phyloP scores from a whole-genome alignment of 345 rosid species.

The Cardamine occulta region DNA sequence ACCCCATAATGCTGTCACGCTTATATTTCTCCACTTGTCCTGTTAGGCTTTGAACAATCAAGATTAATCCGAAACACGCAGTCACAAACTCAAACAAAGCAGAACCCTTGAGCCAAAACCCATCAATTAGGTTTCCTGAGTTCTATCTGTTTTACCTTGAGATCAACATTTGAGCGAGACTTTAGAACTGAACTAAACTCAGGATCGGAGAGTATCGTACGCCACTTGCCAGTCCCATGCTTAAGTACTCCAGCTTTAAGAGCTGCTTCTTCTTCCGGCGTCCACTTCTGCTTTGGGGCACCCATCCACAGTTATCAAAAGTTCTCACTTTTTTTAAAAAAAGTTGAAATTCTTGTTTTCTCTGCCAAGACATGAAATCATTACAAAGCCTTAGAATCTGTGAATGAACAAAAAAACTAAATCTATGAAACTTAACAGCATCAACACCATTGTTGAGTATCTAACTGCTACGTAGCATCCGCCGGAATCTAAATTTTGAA shows the following conservation, averaged over 20 bases:
- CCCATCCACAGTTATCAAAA: conserved; percentile 63
- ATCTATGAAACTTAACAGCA: not conserved
- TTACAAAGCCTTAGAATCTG: conserved; percentile 25
- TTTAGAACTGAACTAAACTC: conserved; percentile 71
- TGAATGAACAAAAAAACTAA: not conserved
- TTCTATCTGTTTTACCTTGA: conserved; percentile 57
- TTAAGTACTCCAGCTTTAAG: conserved; percentile 92
- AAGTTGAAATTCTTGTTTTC: conserved; percentile 14
- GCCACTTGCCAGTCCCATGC: conserved; percentile 98
- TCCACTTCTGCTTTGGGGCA: conserved; percentile 99
- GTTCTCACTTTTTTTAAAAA: not conserved
- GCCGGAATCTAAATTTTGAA: not conserved
- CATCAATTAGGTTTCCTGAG: not conserved
- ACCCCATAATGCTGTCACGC: conserved; percentile 88
- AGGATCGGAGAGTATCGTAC: conserved; percentile 91
- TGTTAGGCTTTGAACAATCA: conserved; percentile 43
- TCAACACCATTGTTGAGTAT: not conserved
- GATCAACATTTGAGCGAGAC: conserved; percentile 97
- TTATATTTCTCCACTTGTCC: conserved; percentile 99
- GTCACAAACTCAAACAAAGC: conserved; percentile 18
- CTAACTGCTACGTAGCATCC: not conserved
- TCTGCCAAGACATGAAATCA: conserved; percentile 39
- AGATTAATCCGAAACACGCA: conserved; percentile 19
- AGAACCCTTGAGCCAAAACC: not conserved
- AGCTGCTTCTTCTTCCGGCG: conserved; percentile 98